phyloP scores from a whole-genome alignment of 352 stramenopile species.

The Globisporangium parvum region DNA sequence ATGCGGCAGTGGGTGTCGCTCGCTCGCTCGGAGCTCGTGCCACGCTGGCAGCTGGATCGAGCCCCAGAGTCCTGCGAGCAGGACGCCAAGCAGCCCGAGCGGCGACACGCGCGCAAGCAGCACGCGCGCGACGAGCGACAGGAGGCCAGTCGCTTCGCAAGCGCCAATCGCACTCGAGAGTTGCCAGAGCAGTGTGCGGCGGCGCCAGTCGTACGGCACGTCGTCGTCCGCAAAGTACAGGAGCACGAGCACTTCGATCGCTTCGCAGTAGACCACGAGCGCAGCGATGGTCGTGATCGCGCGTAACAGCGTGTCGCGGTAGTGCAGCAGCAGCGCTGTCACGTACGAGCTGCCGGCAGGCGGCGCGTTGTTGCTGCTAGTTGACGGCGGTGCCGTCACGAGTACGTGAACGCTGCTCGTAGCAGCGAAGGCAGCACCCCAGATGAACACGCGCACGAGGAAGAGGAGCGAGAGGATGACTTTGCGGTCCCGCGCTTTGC shows the following conservation, averaged over 20 bases:
- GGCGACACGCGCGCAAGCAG: slow-evolving; percentile 24
- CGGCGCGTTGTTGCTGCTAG: background rate
- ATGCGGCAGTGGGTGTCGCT: background rate
- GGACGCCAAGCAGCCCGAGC: slow-evolving; percentile 20
- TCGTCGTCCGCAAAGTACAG: slow-evolving; percentile 45
- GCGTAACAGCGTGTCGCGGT: background rate
- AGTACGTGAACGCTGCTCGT: background rate
- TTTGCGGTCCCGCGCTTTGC: slow-evolving; percentile 22
- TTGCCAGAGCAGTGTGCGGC: slow-evolving; percentile 33
- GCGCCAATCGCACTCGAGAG: slow-evolving; percentile 22
- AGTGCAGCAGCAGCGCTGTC: background rate
- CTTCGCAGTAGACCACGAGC: slow-evolving; percentile 34
- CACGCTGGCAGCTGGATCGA: slow-evolving; percentile 35
- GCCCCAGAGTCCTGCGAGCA: slow-evolving; percentile 36
- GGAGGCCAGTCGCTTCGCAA: slow-evolving; percentile 17
- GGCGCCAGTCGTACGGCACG: slow-evolving; percentile 35
- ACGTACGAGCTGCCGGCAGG: too few relatives aligned
- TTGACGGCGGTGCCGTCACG: background rate
- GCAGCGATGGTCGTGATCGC: slow-evolving; percentile 6
- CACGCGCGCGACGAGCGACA: slow-evolving; percentile 17
- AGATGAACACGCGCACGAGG: slow-evolving; percentile 60
- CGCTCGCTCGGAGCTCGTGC: slow-evolving; percentile 16
- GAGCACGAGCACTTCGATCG: slow-evolving; percentile 46
- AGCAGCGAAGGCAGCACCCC: slow-evolving; percentile 39
- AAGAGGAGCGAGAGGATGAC: slow-evolving; percentile 47